These are phyloP conservation scores for Botrytis galanthina DNA, from an alignment of 2,329 filamentous ascomycete genomes.

Conservation along the genomic window DNA sequence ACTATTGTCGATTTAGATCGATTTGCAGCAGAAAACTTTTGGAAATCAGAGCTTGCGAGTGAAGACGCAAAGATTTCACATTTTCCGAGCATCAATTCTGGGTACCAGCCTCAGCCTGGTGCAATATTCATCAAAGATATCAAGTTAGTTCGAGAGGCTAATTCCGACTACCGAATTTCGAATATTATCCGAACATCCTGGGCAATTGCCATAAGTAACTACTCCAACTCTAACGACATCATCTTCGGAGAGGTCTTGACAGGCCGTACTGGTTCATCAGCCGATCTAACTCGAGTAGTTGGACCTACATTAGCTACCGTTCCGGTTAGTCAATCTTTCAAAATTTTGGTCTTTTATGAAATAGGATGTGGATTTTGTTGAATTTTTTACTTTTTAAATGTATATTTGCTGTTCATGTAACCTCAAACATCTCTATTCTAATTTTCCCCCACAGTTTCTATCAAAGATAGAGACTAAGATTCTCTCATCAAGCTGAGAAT, in stretches of 20 bases:
- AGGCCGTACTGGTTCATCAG: constrained; percentile 42
- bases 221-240: constrained; percentile 42
- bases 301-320: constrained; percentile 45
- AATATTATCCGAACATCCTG: constrained; percentile 39
- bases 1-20: constrained; percentile 45
- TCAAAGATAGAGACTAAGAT: not conserved
- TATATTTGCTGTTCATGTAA: not conserved
- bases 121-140: not conserved
- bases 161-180: constrained; percentile 24
- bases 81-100: constrained; percentile 42
- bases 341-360: not conserved
- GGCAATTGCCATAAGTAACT: constrained; percentile 43
- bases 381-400: not conserved
- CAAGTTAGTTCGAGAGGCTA: not conserved
- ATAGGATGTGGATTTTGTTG: not conserved
- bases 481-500: too few species aligned
- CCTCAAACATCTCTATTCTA: too few species aligned
- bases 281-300: constrained; percentile 43
- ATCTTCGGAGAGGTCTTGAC: constrained; percentile 46
- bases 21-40: constrained; percentile 45
- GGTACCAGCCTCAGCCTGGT: not conserved
- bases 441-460: too few species aligned
- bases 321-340: constrained; percentile 43
- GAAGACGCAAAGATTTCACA: constrained; percentile 43
- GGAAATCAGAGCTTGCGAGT: constrained; percentile 46